These are phyloP conservation scores for Talaromyces sp. DNA, from an alignment of 2,329 filamentous ascomycete species.

Conservation along the genomic window DNA sequence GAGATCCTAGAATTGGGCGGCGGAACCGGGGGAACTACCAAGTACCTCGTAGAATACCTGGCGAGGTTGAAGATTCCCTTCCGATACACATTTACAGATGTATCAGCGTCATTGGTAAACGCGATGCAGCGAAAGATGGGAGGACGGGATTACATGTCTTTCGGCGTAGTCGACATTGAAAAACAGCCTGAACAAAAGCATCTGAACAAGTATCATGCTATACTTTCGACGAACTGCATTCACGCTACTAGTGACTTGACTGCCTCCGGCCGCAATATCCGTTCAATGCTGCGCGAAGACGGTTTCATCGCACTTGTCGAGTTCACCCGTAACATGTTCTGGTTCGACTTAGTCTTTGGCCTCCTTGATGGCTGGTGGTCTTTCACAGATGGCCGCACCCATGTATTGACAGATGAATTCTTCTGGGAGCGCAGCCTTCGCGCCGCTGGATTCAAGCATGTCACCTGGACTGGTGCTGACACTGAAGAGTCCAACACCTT, in stretches of 20 bases:
- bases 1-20: too few species aligned
- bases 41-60: too few species aligned
- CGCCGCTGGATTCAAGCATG: background rate
- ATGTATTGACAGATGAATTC: slow-evolving; percentile 22
- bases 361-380: slow-evolving; percentile 44
- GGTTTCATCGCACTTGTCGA: slow-evolving; percentile 36
- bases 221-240: background rate
- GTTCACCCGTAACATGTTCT: slow-evolving; percentile 30
- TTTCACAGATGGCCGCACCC: slow-evolving; percentile 35
- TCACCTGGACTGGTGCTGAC: too few species aligned
- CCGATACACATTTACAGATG: slow-evolving; percentile 12
- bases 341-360: slow-evolving; percentile 39
- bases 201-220: background rate
- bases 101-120: background rate
- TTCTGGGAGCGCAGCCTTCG: slow-evolving; percentile 18
- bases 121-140: too few species aligned
- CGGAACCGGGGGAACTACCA: too few species aligned
- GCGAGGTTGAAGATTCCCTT: background rate
- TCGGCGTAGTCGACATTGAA: too few species aligned
- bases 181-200: too few species aligned
- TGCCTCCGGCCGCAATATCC: background rate
- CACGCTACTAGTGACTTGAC: background rate
- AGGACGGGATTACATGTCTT: too few species aligned
- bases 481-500: background rate
- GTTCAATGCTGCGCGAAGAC: slow-evolving; percentile 21